phyloP scores from a whole-genome alignment of 1,139 yeast genomes.

The Suhomyces chickasaworum region DNA sequence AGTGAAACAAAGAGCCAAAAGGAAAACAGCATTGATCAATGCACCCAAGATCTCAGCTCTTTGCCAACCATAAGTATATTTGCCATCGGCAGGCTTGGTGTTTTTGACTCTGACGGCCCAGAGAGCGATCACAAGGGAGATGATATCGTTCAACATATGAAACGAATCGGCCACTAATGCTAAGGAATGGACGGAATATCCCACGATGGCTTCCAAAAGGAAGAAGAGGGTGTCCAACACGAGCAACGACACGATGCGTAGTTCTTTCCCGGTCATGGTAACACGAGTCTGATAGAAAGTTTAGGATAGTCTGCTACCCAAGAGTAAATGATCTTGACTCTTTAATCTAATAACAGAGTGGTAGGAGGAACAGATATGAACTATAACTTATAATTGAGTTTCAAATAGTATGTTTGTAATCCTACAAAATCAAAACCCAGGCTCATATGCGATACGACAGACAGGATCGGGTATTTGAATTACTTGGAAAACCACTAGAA shows the following conservation, averaged over 20 bases:
- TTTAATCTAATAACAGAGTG: background rate
- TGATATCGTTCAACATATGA: constrained; percentile 95
- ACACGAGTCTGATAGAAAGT: background rate
- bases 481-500: background rate
- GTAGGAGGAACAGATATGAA: background rate
- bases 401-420: background rate
- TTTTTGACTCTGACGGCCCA: constrained; percentile 96
- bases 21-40: constrained; percentile 85
- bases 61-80: constrained; percentile 95
- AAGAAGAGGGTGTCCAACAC: constrained; percentile 81
- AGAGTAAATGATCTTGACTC: background rate
- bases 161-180: constrained; percentile 95
- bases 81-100: constrained; percentile 78
- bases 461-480: background rate
- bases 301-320: background rate
- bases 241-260: constrained; percentile 72
- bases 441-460: background rate
- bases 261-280: constrained; percentile 57
- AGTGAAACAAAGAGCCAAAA: constrained; percentile 88
- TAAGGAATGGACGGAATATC: constrained; percentile 86
- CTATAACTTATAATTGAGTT: background rate
- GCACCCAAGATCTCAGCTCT: constrained; percentile 96
- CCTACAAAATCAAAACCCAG: background rate
- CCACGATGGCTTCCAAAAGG: constrained; percentile 79
- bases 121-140: constrained; percentile 83